A percentile compares a stretch with the other conserved stretches of the same genome.
Conservation (phyloP, 495 filamentous ascomycete genomes). For the Xylaria bambusicola region DNA sequence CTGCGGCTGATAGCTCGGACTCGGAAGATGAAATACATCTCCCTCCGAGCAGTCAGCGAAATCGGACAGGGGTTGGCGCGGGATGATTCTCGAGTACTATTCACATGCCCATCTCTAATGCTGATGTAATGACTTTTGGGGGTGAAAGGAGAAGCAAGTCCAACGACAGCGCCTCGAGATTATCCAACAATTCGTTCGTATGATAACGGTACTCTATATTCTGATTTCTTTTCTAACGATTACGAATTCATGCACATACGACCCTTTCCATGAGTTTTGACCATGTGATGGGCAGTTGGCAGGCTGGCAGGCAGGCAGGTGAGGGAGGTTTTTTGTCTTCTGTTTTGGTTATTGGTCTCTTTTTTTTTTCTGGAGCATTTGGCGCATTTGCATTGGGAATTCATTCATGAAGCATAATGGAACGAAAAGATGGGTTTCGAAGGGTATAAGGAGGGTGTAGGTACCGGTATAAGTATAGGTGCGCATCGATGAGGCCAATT, state of each 20-base stretch:
- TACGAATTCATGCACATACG: too few species aligned
- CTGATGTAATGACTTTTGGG: too few species aligned
- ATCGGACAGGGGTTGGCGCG: constrained; percentile 28
- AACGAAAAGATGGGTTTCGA: constrained; percentile 3
- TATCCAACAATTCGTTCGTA: too few species aligned
- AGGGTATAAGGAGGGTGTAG: not conserved
- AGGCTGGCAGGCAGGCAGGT: constrained; percentile 11
- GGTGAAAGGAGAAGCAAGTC: too few species aligned
- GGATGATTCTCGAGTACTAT: constrained; percentile 4
- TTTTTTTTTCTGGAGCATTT: constrained; percentile 14
- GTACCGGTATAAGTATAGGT: too few species aligned
- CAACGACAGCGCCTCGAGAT: too few species aligned
- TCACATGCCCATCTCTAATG: not conserved
- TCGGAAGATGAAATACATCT: constrained; percentile 53
- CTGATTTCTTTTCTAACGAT: constrained; percentile 9
- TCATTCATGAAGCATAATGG: constrained; percentile 19
- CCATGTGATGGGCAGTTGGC: too few species aligned
- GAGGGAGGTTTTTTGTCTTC: not conserved
- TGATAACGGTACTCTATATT: too few species aligned
- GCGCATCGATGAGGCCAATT: too few species aligned
- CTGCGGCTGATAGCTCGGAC: constrained; percentile 46
- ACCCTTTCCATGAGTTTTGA: too few species aligned
- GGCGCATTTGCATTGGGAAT: constrained; percentile 18
- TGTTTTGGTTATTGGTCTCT: not conserved
- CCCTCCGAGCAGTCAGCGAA: constrained; percentile 31